Conservation (phyloP, 768 basidiomycete species). For the Sporobolomyces pararoseus region DNA sequence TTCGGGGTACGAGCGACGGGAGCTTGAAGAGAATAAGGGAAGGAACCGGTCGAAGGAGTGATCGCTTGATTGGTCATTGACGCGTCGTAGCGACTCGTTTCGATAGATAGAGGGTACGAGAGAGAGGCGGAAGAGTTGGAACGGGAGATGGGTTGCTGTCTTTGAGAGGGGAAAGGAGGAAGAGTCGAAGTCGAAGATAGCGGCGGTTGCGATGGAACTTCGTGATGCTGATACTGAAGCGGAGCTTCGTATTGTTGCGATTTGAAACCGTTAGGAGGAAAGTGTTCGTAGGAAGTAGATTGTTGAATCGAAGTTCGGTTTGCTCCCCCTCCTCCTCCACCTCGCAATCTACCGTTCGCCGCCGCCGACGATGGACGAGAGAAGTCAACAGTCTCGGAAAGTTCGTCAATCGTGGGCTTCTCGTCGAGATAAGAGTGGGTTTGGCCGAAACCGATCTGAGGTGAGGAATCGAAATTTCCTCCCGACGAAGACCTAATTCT, state of each 20-base stretch:
- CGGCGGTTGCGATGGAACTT: not conserved
- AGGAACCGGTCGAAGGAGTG: not conserved
- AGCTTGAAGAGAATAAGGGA: not conserved
- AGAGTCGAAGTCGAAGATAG: not conserved
- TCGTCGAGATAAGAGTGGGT: not conserved
- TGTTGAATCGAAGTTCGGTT: not conserved
- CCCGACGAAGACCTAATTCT: constrained; percentile 28
- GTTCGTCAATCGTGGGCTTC: not conserved
- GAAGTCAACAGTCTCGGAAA: not conserved
- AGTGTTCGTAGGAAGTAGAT: not conserved
- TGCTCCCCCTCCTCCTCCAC: not conserved
- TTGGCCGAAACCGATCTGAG: not conserved
- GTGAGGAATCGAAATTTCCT: constrained; percentile 21
- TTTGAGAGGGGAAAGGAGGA: constrained; percentile 1
- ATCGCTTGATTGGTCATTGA: not conserved
- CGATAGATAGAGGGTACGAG: not conserved
- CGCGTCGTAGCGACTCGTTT: not conserved
- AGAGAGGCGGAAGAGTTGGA: not conserved
- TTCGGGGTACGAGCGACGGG: constrained; percentile 4
- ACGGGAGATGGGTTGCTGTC: not conserved
- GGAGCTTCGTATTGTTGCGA: too few relatives aligned
- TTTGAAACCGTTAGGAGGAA: too few relatives aligned
- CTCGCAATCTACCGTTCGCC: not conserved
- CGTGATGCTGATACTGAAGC: not conserved
- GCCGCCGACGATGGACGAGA: not conserved